phyloP scores from a whole-genome alignment of 306 rosid genomes.

The Cicer arietinum region DNA sequence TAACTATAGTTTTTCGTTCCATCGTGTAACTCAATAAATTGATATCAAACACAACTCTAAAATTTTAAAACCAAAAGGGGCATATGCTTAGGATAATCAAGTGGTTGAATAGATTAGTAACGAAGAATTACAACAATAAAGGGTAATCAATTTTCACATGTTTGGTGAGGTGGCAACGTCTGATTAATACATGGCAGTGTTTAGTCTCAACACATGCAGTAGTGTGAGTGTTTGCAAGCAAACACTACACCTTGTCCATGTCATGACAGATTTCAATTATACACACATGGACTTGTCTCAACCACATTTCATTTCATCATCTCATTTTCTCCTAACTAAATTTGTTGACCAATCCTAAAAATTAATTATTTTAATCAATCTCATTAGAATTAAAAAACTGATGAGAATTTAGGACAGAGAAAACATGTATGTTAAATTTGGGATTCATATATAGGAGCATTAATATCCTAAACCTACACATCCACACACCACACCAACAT shows the following conservation, averaged over 20 bases:
- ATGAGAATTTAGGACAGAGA: no score
- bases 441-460: slow-evolving; percentile 47
- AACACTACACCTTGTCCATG: slow-evolving; percentile 41
- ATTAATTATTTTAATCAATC: neutral
- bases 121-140: no score
- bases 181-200: neutral
- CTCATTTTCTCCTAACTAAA: neutral
- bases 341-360: slow-evolving; percentile 12
- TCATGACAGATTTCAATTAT: slow-evolving; percentile 50
- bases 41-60: neutral
- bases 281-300: slow-evolving; percentile 72
- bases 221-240: slow-evolving; percentile 31
- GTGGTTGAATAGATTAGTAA: no score
- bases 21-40: neutral
- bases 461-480: slow-evolving; percentile 62
- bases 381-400: neutral
- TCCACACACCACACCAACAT: slow-evolving; percentile 48
- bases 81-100: no score
- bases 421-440: slow-evolving; percentile 18
- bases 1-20: neutral
- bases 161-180: slow-evolving; percentile 40
- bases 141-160: neutral
- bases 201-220: slow-evolving; percentile 22
- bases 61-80: no score
- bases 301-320: slow-evolving; percentile 34